Evolutionary conservation across 208 protist species (phyloP).

Genomic region (Wallacemonas sp.): DNA sequence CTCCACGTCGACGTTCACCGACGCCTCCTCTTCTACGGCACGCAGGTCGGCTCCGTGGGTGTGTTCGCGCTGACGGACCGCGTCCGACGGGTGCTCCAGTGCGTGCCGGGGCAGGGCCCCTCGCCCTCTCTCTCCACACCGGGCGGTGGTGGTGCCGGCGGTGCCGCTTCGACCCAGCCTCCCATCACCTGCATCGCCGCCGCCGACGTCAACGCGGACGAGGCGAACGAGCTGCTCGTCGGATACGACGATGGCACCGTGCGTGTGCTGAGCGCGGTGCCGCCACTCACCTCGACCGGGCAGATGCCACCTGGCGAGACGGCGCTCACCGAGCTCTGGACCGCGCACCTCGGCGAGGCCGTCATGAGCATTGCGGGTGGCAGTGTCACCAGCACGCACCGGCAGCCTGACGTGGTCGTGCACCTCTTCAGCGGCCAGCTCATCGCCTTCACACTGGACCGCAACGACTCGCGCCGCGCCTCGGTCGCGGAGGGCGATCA

Average conservation of each 20-base stretch:
- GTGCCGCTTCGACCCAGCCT: constrained; percentile 11
- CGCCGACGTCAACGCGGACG: constrained; percentile 69
- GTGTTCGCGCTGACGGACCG: constrained; percentile 38
- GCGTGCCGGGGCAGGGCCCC: constrained; percentile 21
- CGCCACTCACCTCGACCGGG: constrained; percentile 1
- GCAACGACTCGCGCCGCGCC: constrained; percentile 22
- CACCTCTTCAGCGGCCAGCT: constrained; percentile 80
- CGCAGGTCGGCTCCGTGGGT: constrained; percentile 73
- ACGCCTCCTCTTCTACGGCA: constrained; percentile 74
- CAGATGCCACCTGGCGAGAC: constrained; percentile 11
- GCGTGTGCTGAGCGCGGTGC: constrained; percentile 46
- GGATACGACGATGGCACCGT: constrained; percentile 80
- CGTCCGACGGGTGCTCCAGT: constrained; percentile 4
- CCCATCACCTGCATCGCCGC: constrained; percentile 51
- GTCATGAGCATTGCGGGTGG: constrained; percentile 69
- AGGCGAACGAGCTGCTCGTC: constrained; percentile 66
- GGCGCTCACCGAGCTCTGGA: constrained; percentile 42
- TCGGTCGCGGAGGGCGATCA: constrained; percentile 19
- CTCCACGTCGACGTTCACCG: constrained; percentile 31
- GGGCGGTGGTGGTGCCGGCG: no score
- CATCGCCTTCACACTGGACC: constrained; percentile 57
- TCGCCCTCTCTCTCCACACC: no score
- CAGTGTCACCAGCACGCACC: constrained; percentile 40
- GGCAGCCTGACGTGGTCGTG: constrained; percentile 63
- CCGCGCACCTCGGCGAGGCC: constrained; percentile 47